Percentiles rank a stretch among this genome's conserved stretches.
Conservation (phyloP, 2,329 filamentous ascomycete species). For the Ilyonectria sp. region DNA sequence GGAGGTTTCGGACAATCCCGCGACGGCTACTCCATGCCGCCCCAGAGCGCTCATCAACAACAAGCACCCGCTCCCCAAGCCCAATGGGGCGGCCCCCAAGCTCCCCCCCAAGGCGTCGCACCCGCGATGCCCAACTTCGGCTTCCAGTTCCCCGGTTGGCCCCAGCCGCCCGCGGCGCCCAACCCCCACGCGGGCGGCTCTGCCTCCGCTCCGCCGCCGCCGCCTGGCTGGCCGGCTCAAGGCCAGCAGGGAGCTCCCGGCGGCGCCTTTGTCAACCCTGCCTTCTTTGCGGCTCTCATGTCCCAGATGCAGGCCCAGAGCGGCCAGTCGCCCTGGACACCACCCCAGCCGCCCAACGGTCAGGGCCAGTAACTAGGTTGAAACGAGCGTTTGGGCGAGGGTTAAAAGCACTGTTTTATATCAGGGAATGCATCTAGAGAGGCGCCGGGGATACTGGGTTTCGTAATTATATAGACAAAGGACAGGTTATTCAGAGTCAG, state of each 20-base stretch:
- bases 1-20: conserved; percentile 52
- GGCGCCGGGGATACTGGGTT: conserved; percentile 35
- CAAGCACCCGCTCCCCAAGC: conserved; percentile 49
- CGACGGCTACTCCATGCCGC: conserved; percentile 61
- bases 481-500: conserved; percentile 10
- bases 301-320: conserved; percentile 59
- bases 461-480: conserved; percentile 41
- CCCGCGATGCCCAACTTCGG: conserved; percentile 55
- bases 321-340: conserved; percentile 49
- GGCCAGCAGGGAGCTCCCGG: conserved; percentile 53
- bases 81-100: conserved; percentile 37
- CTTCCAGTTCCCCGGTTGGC: conserved; percentile 63
- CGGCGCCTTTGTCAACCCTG: conserved; percentile 69
- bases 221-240: conserved; percentile 54
- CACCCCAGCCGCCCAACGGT: conserved; percentile 49
- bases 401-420: conserved; percentile 20
- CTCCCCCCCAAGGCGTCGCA: conserved; percentile 35
- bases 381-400: conserved; percentile 6
- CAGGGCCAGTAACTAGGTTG: conserved; percentile 43
- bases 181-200: conserved; percentile 47
- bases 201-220: conserved; percentile 60
- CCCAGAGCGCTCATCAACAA: conserved; percentile 52
- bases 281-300: conserved; percentile 68
- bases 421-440: conserved; percentile 18
- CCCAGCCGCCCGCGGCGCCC: conserved; percentile 48